Base-by-base conservation (phyloP, 495 filamentous ascomycete genomes). In the Aspergillus diversus region DNA sequence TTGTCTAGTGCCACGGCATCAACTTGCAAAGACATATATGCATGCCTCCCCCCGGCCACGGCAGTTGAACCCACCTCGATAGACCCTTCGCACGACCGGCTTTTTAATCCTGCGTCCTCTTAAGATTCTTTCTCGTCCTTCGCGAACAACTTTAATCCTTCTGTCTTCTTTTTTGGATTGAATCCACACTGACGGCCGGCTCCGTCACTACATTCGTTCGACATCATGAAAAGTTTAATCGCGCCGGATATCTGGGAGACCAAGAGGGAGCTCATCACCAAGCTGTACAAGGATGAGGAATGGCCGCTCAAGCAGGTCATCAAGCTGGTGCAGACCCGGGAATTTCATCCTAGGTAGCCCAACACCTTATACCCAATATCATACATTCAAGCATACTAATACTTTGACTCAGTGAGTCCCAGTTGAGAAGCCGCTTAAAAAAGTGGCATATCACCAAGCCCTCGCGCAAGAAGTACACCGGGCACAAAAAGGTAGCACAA, bases 251-350 rank as follows among this genome's bases (percentile, higher is more conserved):
- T 66, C 21, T 66, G 64, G 64, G 64, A 66, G 37, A 60, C 42
- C 7, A 66, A 66, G 21, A 37, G 56, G 5, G 32, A 46, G 33
- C 21, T 63, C 39, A 66, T 66, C 37, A 60, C 56, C 2, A 66
- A 52, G 27, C 55, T 66, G 1, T 66, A 66, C 56, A 55, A 60
- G 33, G 64, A 66, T 9, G 64, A 66, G 15, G 59, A 66, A 52
- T 66, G 64, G 64, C 64, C 64, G 5, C 55, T 66, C 12, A 66
- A 66, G 51, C 64, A 66, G 31, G 64, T 66, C 42, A 62, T 66
- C 49, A 66, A 60, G 55, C 27, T 48, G 17, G 21, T 66, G 15
- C 60, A 59, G 33, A 55, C 59, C 7, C 32, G 52, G 3, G 60
- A 55, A 17, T 66, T 66, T 9, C 59, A 60, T 11, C 64, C 64